Percentiles rank a stretch among this genome's conserved stretches.
phyloP scores from a whole-genome alignment of 805 yeast genomes.

The Maudiozyma saulgeensis region DNA sequence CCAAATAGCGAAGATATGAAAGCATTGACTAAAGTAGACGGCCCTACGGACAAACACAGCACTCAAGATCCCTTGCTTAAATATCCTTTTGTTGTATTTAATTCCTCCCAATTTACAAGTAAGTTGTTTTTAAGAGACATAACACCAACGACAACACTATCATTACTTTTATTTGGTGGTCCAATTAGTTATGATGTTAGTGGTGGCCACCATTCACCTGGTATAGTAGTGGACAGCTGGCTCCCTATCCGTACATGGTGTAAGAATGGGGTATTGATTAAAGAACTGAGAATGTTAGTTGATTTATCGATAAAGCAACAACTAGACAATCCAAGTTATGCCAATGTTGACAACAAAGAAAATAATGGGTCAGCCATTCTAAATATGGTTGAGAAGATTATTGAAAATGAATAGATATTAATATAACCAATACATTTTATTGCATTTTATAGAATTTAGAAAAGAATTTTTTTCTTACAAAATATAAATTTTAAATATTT shows the following conservation, averaged over 20 bases:
- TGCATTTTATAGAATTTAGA: too few species aligned
- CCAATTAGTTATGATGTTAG: constrained; percentile 46
- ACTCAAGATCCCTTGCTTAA: constrained; percentile 31
- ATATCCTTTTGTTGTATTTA: constrained; percentile 55
- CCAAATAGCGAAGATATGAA: constrained; percentile 20
- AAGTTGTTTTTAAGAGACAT: constrained; percentile 64
- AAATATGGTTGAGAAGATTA: constrained; percentile 29
- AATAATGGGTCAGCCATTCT: constrained; percentile 20
- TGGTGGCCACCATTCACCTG: constrained; percentile 57
- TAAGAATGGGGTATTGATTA: constrained; percentile 78
- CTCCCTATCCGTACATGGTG: constrained; percentile 88
- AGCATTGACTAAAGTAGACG: constrained; percentile 11
- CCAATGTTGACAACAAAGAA: constrained; percentile 6
- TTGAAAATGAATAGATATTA: background rate
- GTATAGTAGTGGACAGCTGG: constrained; percentile 83
- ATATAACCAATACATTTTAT: background rate
- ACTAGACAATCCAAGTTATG: constrained; percentile 38
- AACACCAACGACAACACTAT: constrained; percentile 69
- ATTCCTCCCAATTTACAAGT: constrained; percentile 49
- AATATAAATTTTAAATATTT: background rate
- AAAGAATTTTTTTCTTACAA: too few species aligned
- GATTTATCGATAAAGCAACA: constrained; percentile 59
- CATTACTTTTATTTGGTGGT: constrained; percentile 78
- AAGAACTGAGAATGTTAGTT: constrained; percentile 53
- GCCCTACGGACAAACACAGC: constrained; percentile 17